Conservation (phyloP, 2,329 filamentous ascomycete genomes). For the Helminthosporium solani region DNA sequence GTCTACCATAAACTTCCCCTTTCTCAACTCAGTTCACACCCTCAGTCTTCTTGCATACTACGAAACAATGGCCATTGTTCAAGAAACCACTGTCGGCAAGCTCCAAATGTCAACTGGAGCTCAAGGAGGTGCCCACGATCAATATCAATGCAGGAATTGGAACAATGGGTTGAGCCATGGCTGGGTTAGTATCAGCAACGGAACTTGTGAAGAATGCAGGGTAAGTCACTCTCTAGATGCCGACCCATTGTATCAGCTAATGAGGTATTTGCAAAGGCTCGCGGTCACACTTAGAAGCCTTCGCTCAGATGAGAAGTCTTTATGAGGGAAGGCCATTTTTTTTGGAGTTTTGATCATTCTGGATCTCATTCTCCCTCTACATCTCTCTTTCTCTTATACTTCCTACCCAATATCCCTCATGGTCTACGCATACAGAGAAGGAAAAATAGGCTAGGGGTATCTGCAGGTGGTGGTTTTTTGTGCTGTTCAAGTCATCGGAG, state of each 20-base stretch:
- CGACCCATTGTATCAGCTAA: background rate
- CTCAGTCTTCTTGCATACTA: background rate
- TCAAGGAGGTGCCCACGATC: background rate
- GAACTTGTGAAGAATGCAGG: background rate
- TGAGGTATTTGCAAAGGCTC: background rate
- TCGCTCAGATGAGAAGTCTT: too few species aligned
- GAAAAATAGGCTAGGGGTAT: background rate
- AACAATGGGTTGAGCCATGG: background rate
- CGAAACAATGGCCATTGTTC: background rate
- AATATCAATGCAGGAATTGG: background rate
- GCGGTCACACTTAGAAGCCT: background rate
- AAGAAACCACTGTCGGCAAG: background rate
- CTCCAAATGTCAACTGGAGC: background rate
- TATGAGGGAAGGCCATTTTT: too few species aligned
- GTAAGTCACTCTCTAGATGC: background rate
- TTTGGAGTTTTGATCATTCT: too few species aligned
- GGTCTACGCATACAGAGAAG: background rate
- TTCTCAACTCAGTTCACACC: background rate
- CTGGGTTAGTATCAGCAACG: background rate
- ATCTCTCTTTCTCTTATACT: too few species aligned
- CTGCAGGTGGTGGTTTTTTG: background rate
- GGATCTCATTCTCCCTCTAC: background rate
- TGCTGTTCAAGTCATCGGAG: too few species aligned
- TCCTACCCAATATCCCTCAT: too few species aligned
- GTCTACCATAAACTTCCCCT: background rate